Evolutionary conservation across 768 basidiomycete genomes (phyloP).

Genomic region (Mycena epipterygia): DNA sequence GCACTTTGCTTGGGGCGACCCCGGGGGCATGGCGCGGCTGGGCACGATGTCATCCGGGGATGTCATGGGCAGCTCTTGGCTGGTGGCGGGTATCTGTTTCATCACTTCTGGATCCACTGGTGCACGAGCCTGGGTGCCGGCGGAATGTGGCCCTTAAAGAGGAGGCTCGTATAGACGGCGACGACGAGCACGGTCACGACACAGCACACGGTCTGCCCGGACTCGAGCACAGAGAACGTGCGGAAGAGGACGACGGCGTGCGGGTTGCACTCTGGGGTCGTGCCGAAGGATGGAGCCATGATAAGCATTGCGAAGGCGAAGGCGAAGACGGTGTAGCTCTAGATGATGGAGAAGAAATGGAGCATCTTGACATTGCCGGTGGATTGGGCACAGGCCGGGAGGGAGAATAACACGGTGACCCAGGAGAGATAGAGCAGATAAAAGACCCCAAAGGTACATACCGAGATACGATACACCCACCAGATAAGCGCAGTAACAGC

Average conservation of each 20-base stretch:
- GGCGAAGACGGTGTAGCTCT: slow-evolving; percentile 37
- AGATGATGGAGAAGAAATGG: slow-evolving; percentile 33
- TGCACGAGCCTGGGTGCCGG: slow-evolving; percentile 19
- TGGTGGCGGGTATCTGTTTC: slow-evolving; percentile 6
- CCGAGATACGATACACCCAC: neutral
- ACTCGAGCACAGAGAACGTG: slow-evolving; percentile 31
- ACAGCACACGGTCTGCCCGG: slow-evolving; percentile 30
- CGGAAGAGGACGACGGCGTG: slow-evolving; percentile 31
- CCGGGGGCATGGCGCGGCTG: neutral
- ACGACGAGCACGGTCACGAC: slow-evolving; percentile 22
- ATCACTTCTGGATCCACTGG: slow-evolving; percentile 19
- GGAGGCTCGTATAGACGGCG: slow-evolving; percentile 20
- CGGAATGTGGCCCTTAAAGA: slow-evolving; percentile 31
- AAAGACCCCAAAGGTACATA: slow-evolving; percentile 16
- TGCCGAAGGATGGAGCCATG: slow-evolving; percentile 19
- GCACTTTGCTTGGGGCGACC: too few species aligned
- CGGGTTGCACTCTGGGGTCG: neutral
- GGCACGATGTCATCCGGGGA: neutral
- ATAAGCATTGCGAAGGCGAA: slow-evolving; percentile 35
- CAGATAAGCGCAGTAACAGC: slow-evolving; percentile 37
- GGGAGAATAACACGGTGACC: slow-evolving; percentile 35
- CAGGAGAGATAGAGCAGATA: slow-evolving; percentile 39
- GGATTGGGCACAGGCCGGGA: slow-evolving; percentile 34
- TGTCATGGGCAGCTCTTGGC: neutral
- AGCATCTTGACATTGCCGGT: slow-evolving; percentile 23